Percentiles rank a stretch among this genome's conserved stretches.
Conservation (phyloP, 345 rosid genomes). For the Gossypium raimondii region DNA sequence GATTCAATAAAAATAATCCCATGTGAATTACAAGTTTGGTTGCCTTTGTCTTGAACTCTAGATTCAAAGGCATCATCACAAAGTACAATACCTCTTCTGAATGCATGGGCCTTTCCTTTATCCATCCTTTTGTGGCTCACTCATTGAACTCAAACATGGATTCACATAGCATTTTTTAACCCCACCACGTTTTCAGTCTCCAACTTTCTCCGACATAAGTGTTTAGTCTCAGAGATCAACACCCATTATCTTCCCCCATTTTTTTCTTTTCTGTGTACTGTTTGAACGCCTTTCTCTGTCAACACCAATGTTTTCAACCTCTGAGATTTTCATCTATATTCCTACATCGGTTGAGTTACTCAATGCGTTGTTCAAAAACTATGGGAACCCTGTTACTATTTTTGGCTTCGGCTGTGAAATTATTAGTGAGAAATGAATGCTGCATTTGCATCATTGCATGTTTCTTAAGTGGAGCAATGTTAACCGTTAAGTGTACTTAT, state of each 20-base stretch:
- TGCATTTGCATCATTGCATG: neutral
- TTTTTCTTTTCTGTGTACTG: neutral
- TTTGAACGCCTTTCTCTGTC: neutral
- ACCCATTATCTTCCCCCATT: neutral
- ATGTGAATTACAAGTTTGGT: neutral
- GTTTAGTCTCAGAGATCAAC: neutral
- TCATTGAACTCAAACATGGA: conserved; percentile 11
- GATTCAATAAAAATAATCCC: neutral
- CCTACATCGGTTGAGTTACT: neutral
- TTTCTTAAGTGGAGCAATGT: neutral
- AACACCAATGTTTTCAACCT: neutral
- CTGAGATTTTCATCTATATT: neutral
- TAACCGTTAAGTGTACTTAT: neutral
- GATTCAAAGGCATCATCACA: conserved; percentile 17
- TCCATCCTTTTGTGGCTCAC: conserved; percentile 20
- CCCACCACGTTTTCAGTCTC: conserved; percentile 14
- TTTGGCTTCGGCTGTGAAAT: neutral
- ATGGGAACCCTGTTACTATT: conserved; percentile 6
- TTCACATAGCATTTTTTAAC: neutral
- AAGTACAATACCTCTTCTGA: neutral
- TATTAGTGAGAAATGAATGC: neutral
- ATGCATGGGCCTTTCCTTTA: conserved; percentile 22
- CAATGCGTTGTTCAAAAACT: neutral
- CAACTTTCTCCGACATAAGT: conserved; percentile 31
- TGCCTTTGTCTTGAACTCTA: conserved; percentile 14